Evolutionary conservation across 306 rosid species (phyloP).

Genomic region (Prinsepia uniflora): DNA sequence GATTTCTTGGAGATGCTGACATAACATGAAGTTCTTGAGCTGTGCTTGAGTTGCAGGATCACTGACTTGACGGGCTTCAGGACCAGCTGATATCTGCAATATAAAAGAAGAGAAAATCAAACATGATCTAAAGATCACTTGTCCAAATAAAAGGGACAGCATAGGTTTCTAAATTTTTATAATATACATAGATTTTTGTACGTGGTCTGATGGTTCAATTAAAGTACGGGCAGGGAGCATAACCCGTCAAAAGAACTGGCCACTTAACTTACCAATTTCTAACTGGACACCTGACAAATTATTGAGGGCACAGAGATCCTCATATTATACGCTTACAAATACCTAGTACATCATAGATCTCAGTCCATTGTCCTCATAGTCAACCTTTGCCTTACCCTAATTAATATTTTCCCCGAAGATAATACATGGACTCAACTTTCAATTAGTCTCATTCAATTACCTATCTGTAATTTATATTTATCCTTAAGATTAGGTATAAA

Average conservation of each 20-base stretch:
- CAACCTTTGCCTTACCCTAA: background rate
- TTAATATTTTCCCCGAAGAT: background rate
- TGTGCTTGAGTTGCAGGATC: constrained; percentile 93
- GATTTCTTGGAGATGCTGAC: constrained; percentile 92
- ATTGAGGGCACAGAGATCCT: background rate
- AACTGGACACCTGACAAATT: background rate
- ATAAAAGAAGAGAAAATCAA: constrained; percentile 15
- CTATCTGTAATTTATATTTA: background rate
- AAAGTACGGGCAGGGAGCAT: background rate
- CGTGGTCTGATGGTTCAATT: background rate
- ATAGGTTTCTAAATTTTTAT: constrained; percentile 15
- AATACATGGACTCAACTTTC: background rate
- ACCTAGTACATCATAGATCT: constrained; percentile 8
- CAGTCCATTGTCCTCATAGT: background rate
- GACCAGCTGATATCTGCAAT: constrained; percentile 91
- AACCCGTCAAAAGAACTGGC: constrained; percentile 3
- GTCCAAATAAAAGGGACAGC: constrained; percentile 4
- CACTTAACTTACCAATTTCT: background rate
- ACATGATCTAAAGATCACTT: constrained; percentile 6
- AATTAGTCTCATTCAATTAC: background rate
- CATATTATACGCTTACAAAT: background rate
- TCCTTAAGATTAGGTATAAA: background rate
- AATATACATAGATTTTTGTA: background rate
- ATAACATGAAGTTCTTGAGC: constrained; percentile 77
- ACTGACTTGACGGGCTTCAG: constrained; percentile 89